Evolutionary conservation across 352 stramenopile genomes (phyloP).

Genomic region (Globisporangium barbulae): DNA sequence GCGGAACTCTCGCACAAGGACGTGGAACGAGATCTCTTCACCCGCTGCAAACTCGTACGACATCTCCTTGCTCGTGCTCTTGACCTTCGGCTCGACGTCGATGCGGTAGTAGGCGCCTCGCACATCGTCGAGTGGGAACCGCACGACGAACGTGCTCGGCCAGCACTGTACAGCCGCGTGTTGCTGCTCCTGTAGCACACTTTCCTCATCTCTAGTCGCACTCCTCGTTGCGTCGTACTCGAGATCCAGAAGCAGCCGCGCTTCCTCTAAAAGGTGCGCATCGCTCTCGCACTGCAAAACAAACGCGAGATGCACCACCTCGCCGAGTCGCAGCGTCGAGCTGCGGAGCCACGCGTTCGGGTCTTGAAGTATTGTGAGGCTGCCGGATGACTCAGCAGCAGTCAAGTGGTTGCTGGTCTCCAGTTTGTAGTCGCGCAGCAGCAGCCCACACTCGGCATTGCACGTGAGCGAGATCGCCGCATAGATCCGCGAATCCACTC

Average conservation of each 20-base stretch:
- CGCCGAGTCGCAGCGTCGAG: conserved; percentile 25
- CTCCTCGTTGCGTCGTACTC: conserved; percentile 3
- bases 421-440: conserved; percentile 34
- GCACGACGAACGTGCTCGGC: conserved; percentile 24
- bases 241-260: conserved; percentile 10
- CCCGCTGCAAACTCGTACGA: conserved; percentile 18
- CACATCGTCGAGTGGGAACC: conserved; percentile 24
- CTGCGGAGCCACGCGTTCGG: conserved; percentile 33
- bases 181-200: not conserved
- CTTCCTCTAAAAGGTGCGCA: not conserved
- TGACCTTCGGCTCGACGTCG: conserved; percentile 30
- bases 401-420: not conserved
- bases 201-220: not conserved
- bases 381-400: not conserved
- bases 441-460: conserved; percentile 26
- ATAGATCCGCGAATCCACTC: conserved; percentile 28
- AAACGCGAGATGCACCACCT: conserved; percentile 39
- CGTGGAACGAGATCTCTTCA: conserved; percentile 48
- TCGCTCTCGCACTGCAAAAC: conserved; percentile 22
- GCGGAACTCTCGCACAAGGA: conserved; percentile 31
- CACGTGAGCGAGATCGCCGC: conserved; percentile 35
- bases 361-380: conserved; percentile 26
- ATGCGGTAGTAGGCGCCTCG: conserved; percentile 36
- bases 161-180: not conserved
- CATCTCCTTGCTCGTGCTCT: not conserved